phyloP scores from a whole-genome alignment of 352 stramenopile genomes.

The Achlya hypogyna region DNA sequence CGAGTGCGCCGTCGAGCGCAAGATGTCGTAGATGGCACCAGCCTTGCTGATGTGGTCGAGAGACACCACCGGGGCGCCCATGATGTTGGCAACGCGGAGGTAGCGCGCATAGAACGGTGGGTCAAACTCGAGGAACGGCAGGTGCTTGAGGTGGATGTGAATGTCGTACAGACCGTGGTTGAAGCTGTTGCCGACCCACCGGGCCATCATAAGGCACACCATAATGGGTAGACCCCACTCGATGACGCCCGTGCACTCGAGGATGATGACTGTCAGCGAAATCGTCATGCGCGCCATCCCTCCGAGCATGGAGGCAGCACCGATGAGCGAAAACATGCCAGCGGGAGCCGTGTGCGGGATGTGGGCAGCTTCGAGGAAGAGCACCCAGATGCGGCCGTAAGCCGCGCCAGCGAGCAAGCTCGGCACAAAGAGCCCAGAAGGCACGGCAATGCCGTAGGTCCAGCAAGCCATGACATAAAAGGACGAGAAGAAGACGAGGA shows the following conservation, averaged over 20 bases:
- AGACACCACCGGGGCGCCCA: conserved; percentile 49
- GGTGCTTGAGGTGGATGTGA: conserved; percentile 94
- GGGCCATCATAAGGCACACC: conserved; percentile 93
- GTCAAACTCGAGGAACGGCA: conserved; percentile 96
- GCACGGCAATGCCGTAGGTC: conserved; percentile 96
- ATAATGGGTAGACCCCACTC: conserved; percentile 98
- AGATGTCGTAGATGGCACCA: conserved; percentile 69
- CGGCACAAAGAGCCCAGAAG: conserved; percentile 95
- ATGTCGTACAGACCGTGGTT: conserved; percentile 99
- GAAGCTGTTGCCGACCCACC: conserved; percentile 96
- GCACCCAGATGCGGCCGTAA: conserved; percentile 82
- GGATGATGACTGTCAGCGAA: conserved; percentile 96
- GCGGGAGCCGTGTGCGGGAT: conserved; percentile 64
- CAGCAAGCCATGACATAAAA: conserved; percentile 91
- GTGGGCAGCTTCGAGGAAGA: conserved; percentile 45
- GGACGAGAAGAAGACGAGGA: conserved; percentile 94
- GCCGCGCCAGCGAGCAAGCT: conserved; percentile 92
- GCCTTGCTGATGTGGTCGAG: conserved; percentile 67
- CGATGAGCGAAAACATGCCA: conserved; percentile 96
- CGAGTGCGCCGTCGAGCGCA: conserved; percentile 54
- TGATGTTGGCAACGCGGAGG: conserved; percentile 70
- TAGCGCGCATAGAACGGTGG: conserved; percentile 76
- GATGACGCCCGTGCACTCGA: conserved; percentile 98
- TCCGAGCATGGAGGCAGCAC: conserved; percentile 91
- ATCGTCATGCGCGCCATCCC: conserved; percentile 98